phyloP scores from a whole-genome alignment of 805 yeast genomes.

The Candida sithepensis region DNA sequence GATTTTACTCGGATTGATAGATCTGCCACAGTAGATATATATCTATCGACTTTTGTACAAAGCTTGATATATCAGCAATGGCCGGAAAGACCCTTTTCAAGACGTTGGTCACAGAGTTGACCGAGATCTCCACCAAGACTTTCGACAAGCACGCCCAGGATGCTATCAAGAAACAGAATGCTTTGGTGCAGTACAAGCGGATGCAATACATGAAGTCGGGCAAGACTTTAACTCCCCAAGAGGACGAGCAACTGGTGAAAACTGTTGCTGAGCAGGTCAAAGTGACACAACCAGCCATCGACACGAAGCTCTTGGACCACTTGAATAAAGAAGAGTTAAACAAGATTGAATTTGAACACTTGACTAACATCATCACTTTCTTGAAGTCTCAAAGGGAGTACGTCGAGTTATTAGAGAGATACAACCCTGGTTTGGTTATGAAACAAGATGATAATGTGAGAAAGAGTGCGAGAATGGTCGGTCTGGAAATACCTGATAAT shows the following conservation, averaged over 20 bases:
- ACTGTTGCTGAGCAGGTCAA: slow-evolving; percentile 33
- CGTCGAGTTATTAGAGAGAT: slow-evolving; percentile 74
- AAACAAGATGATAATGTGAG: slow-evolving; percentile 74
- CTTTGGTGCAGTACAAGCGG: slow-evolving; percentile 46
- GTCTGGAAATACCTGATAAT: slow-evolving; percentile 59
- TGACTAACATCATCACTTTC: slow-evolving; percentile 59
- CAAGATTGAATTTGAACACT: slow-evolving; percentile 34
- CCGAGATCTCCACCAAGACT: slow-evolving; percentile 34
- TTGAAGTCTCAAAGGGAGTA: slow-evolving; percentile 72
- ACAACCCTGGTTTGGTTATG: slow-evolving; percentile 80
- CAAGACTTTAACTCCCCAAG: slow-evolving; percentile 28
- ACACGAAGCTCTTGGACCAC: slow-evolving; percentile 24
- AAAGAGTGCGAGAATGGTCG: slow-evolving; percentile 85
- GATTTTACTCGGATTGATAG: too few species aligned
- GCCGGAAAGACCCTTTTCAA: slow-evolving; percentile 23
- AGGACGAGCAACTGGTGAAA: slow-evolving; percentile 32
- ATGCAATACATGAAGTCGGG: slow-evolving; percentile 41
- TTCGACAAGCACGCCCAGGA: slow-evolving; percentile 37
- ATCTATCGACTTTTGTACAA: too few species aligned
- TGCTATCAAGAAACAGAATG: slow-evolving; percentile 40
- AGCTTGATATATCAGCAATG: slow-evolving; percentile 17
- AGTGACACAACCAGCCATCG: slow-evolving; percentile 25
- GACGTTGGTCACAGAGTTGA: slow-evolving; percentile 38
- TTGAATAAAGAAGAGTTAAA: slow-evolving; percentile 24
- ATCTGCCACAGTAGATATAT: too few species aligned